A percentile compares a stretch with the other conserved stretches of the same genome.
phyloP scores from a whole-genome alignment of 805 yeast genomes.

The Candida chauliodis region DNA sequence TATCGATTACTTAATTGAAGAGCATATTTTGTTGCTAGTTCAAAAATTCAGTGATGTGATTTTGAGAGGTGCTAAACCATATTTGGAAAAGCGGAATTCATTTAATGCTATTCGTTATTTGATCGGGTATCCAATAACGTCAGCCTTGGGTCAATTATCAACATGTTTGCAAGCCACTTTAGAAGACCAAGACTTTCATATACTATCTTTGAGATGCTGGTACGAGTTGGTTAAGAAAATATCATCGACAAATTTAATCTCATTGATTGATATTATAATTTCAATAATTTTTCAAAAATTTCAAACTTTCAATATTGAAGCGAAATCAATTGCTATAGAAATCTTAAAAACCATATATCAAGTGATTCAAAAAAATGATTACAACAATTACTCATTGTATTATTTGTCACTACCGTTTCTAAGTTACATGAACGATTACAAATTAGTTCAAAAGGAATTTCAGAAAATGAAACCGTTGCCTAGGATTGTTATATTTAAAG shows the following conservation, averaged over 20 bases:
- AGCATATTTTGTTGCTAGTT: conserved; percentile 67
- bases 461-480: conserved; percentile 29
- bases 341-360: conserved; percentile 40
- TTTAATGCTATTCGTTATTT: conserved; percentile 71
- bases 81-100: conserved; percentile 65
- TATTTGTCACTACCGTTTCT: conserved; percentile 51
- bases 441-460: conserved; percentile 13
- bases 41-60: conserved; percentile 78
- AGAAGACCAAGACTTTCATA: conserved; percentile 57
- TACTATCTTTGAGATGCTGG: conserved; percentile 67
- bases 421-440: conserved; percentile 28
- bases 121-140: conserved; percentile 48
- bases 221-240: conserved; percentile 55
- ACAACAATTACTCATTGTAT: conserved; percentile 46
- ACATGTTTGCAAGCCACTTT: conserved; percentile 81
- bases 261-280: conserved; percentile 69
- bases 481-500: conserved; percentile 40
- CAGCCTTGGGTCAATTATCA: conserved; percentile 77
- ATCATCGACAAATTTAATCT: conserved; percentile 52
- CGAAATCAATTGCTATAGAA: conserved; percentile 49
- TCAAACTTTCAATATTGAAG: conserved; percentile 44
- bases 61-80: conserved; percentile 70
- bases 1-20: conserved; percentile 38
- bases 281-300: conserved; percentile 73
- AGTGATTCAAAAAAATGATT: conserved; percentile 25